phyloP scores from a whole-genome alignment of 768 basidiomycete genomes.

The Antrodiella citrinella region DNA sequence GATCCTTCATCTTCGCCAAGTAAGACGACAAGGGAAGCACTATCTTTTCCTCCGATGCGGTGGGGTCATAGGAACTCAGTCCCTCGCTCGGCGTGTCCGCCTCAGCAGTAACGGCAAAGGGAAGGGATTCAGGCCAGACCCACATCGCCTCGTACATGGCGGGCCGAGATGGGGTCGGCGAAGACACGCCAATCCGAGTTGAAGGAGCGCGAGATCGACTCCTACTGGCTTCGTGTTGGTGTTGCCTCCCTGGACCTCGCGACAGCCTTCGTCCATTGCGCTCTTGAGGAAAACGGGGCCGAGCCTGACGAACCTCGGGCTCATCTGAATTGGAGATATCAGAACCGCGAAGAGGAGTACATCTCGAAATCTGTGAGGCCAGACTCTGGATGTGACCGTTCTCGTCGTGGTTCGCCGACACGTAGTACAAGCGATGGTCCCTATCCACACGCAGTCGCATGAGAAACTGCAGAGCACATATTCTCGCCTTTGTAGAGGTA shows the following conservation, averaged over 20 bases:
- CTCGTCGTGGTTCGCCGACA: slow-evolving; percentile 42
- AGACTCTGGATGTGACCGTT: slow-evolving; percentile 52
- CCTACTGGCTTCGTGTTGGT: slow-evolving; percentile 42
- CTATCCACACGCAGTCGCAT: slow-evolving; percentile 85
- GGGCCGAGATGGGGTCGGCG: slow-evolving; percentile 9
- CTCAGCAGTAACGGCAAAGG: slow-evolving; percentile 43
- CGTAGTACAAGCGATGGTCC: slow-evolving; percentile 78
- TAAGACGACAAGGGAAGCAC: slow-evolving; percentile 74
- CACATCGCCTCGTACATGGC: slow-evolving; percentile 49
- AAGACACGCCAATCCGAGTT: slow-evolving; percentile 17
- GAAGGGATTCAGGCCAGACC: slow-evolving; percentile 57
- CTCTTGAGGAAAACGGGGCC: slow-evolving; percentile 42
- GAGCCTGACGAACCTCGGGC: slow-evolving; percentile 34
- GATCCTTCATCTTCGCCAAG: slow-evolving; percentile 48
- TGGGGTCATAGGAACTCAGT: slow-evolving; percentile 56
- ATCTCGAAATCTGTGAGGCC: slow-evolving; percentile 55
- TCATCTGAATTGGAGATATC: slow-evolving; percentile 19
- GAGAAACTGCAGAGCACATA: slow-evolving; percentile 78
- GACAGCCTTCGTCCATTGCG: slow-evolving; percentile 43
- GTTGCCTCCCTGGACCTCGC: slow-evolving; percentile 41
- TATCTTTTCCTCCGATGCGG: slow-evolving; percentile 30
- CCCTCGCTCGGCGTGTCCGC: slow-evolving; percentile 60
- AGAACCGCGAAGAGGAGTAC: slow-evolving; percentile 7
- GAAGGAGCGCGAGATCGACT: slow-evolving; percentile 52
- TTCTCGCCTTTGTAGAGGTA: slow-evolving; percentile 49